phyloP scores from a whole-genome alignment of 2,329 filamentous ascomycete genomes.

The Helminthosporium solani region DNA sequence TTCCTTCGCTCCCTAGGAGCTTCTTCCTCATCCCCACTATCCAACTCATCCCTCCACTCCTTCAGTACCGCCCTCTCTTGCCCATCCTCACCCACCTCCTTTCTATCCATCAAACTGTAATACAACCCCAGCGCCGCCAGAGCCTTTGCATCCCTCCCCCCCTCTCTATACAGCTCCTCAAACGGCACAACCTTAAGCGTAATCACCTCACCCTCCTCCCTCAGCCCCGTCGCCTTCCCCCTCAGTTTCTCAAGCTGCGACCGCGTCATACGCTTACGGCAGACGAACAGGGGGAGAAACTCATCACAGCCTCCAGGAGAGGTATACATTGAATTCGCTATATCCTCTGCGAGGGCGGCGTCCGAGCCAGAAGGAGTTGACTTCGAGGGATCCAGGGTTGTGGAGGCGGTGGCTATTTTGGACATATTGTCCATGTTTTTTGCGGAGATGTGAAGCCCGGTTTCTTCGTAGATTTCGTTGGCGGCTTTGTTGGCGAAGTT shows the following conservation, averaged over 20 bases:
- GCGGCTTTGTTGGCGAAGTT: conserved; percentile 57
- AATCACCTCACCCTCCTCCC: conserved; percentile 59
- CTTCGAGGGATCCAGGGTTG: neutral
- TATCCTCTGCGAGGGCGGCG: neutral
- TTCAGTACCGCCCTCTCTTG: conserved; percentile 15
- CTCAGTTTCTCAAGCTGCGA: conserved; percentile 52
- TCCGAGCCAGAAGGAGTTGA: neutral
- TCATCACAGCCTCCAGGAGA: conserved; percentile 60
- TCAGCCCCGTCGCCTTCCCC: conserved; percentile 56
- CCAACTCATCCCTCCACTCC: neutral
- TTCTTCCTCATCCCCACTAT: neutral
- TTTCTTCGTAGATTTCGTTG: conserved; percentile 60
- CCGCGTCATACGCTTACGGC: conserved; percentile 53
- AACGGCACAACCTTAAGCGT: conserved; percentile 57
- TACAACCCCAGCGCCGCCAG: conserved; percentile 59
- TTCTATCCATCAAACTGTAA: conserved; percentile 51
- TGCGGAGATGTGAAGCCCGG: conserved; percentile 52
- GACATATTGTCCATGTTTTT: conserved; percentile 58
- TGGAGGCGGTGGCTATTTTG: conserved; percentile 45
- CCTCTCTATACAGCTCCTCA: conserved; percentile 55
- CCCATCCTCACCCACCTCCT: conserved; percentile 41
- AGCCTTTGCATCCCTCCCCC: conserved; percentile 57
- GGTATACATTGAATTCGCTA: conserved; percentile 52
- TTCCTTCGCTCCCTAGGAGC: too few species aligned
- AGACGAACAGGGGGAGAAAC: conserved; percentile 58